phyloP scores from a whole-genome alignment of 2,329 filamentous ascomycete species.

The Huntiella bhutanensis region DNA sequence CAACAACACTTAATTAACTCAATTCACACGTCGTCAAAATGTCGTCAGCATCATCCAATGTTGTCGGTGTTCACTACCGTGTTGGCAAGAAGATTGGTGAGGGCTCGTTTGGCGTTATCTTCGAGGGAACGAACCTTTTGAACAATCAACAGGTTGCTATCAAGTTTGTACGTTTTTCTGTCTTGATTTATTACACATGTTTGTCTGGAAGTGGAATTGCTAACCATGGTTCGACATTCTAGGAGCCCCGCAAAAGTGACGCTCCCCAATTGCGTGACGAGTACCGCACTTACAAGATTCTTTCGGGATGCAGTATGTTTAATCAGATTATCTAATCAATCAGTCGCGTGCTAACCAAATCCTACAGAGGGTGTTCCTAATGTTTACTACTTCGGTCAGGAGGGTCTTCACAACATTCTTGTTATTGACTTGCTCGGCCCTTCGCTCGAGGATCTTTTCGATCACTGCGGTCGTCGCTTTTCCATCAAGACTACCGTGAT shows the following conservation, averaged over 20 bases:
- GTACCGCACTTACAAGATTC: conserved; percentile 97
- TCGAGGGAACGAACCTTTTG: conserved; percentile 92
- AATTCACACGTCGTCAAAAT: conserved; percentile 27
- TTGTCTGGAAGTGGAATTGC: background rate
- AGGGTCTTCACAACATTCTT: conserved; percentile 95
- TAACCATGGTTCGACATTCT: conserved; percentile 7
- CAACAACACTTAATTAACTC: background rate
- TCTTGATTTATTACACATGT: background rate
- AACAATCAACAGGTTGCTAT: conserved; percentile 99
- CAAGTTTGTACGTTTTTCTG: conserved; percentile 60
- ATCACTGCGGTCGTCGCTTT: conserved; percentile 90
- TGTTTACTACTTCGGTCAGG: conserved; percentile 98
- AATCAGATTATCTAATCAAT: background rate
- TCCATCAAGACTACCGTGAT: conserved; percentile 96
- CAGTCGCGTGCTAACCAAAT: background rate
- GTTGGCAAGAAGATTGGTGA: conserved; percentile 99
- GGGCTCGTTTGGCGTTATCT: conserved; percentile 96
- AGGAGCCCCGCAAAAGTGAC: conserved; percentile 98
- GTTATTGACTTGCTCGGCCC: conserved; percentile 93
- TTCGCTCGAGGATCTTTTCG: conserved; percentile 89
- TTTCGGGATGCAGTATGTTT: conserved; percentile 92
- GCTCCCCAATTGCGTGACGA: conserved; percentile 95
- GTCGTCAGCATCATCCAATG: conserved; percentile 85
- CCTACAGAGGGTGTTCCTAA: conserved; percentile 81
- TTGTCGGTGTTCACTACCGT: conserved; percentile 95